Base-by-base conservation (phyloP, 805 yeast species). In the Metschnikowia koreensis region DNA sequence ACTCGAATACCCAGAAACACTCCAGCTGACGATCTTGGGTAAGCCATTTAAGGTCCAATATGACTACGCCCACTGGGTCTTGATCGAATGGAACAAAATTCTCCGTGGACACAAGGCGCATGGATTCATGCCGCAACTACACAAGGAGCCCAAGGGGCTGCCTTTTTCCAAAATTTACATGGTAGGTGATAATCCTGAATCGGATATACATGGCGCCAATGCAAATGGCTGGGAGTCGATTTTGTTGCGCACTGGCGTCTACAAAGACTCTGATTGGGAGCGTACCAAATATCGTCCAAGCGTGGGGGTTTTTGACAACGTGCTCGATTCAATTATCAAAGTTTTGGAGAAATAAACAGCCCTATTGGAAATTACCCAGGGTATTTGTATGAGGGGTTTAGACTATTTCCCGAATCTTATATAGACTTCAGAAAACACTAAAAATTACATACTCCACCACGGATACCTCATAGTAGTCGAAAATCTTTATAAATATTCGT, bases 171-270 rank as follows among this genome's bases (percentile, higher is more conserved):
- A 78, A n/a, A 86, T 94, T 1, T 92, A 78, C 70, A 94, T 94
- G 99, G 89, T 94, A 36, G 99, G 99, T 29, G 99, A 94, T 69
- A 94, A 94, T 67, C 98, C 97, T 4, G 94, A 86, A 29, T 82
- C 91, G 46, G 99, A 94, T 66, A 94, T 94, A 48, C 77, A 79
- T 50, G 99, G 99, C 0, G 99, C 97, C 6, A 85, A 87, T 60
- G 73, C 74, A 46, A 84, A 85, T 64, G 96, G 97, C 3, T 94
- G 98, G 98, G 82, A 86, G 45, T 84, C 94, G 11, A 80, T 90
- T 37, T 77, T 94, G 42, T 89, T 94, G 27, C 76, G 84, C 55
- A 88, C 97, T 0, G 99, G 99, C 0, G 98, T 94, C 5, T 94
- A 82, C 66, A 74, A 76, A 54, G 89, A 84, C 55, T 74, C 73